Evolutionary conservation across 73 alveolate species (phyloP), one percentile per base, ranked within the genome.

Genomic region (Vitrella brassicaformis): DNA sequence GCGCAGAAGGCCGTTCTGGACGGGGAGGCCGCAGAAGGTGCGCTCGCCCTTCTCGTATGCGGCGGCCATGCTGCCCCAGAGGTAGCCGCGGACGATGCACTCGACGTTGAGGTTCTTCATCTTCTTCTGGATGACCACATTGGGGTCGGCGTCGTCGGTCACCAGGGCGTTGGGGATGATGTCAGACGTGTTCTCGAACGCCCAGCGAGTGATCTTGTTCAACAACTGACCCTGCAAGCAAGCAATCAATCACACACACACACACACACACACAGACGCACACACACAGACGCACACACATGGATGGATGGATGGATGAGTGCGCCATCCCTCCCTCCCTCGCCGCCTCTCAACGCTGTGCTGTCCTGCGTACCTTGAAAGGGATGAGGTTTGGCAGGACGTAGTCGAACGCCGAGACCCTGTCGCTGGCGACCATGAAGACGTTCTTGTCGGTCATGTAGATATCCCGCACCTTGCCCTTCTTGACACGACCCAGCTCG

Each of bases 1-100:
- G 71, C 84, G 84, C 29, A 68, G 68, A 47, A 77, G 66, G 76
- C 78, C 77, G 25, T 77, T 78, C 68, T 71, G 78, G 26, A 77
- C 47, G 72, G 45, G 45, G 27, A 77, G 28, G 26, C 84, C 84
- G 47, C 84, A 77, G 29, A 77, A 77, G 56, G 19, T 46, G 1
- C 84, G 66, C 72, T 77, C 84, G 31, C 84, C 84, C 47, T 69
- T 77, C 73, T 77, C 84, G 26, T 69, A 77, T 72, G 84, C 84
- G 0, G 84, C 84, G n/a, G 84, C 84, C 84, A 77, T 77, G 72
- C 78, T 69, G 47, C 84, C 84, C 84, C 84, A 77, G 22, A 77
- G 28, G 47, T 77, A 77, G 46, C 81, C 82, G 39, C 82, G 47
- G 18, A 75, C 76, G n/a, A 75, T 75, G n/a, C 31, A 66, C 66